Evolutionary conservation across 768 basidiomycete species (phyloP).

Genomic region (Amylocystis lapponica): DNA sequence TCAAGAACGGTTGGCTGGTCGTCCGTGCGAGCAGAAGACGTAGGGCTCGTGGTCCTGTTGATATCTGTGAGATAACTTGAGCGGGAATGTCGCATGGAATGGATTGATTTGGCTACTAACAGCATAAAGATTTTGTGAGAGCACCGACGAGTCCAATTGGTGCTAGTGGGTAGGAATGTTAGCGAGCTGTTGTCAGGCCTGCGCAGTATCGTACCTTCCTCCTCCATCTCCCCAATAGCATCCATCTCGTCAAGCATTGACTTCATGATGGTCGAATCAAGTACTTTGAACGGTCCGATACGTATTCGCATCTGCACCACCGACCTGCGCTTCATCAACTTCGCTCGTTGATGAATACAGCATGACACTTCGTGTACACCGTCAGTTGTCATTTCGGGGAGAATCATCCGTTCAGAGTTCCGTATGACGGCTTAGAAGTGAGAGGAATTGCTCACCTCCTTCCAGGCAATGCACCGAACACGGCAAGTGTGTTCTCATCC

Average conservation of each 20-base stretch:
- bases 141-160: constrained; percentile 81
- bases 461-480: constrained; percentile 84
- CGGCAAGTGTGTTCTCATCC: constrained; percentile 89
- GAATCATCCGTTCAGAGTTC: too few species aligned
- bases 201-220: constrained; percentile 54
- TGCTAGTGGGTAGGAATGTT: constrained; percentile 27
- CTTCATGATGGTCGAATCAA: constrained; percentile 61
- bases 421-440: not conserved
- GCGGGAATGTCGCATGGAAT: constrained; percentile 15
- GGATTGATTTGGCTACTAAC: constrained; percentile 35
- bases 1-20: constrained; percentile 33
- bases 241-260: constrained; percentile 61
- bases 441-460: constrained; percentile 51
- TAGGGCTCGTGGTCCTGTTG: constrained; percentile 45
- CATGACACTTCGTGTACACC: constrained; percentile 62
- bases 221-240: constrained; percentile 38
- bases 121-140: constrained; percentile 87
- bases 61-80: constrained; percentile 52
- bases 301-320: constrained; percentile 62
- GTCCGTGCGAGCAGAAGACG: constrained; percentile 25
- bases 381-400: too few species aligned
- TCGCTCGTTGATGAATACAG: constrained; percentile 69
- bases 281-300: constrained; percentile 79
- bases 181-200: not conserved
- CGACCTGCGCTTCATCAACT: constrained; percentile 29